phyloP scores from a whole-genome alignment of 2,329 filamentous ascomycete species.

The Pestalotiopsis sp. region DNA sequence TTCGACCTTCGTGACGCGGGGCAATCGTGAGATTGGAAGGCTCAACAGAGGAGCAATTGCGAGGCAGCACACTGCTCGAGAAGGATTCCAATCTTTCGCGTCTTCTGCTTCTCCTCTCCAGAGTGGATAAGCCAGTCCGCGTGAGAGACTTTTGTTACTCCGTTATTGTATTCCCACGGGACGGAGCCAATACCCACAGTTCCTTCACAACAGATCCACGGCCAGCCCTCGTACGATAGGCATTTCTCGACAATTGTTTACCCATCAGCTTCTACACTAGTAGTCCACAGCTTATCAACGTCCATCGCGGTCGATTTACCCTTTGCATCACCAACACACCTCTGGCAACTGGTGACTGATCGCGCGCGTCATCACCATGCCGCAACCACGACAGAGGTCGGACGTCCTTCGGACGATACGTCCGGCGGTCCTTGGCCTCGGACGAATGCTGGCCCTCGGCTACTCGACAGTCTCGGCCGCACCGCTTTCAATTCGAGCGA shows the following conservation, averaged over 20 bases:
- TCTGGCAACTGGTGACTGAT: neutral
- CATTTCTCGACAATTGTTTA: neutral
- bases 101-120: neutral
- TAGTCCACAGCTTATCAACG: neutral
- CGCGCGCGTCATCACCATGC: constrained; percentile 2
- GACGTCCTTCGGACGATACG: constrained; percentile 14
- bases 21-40: neutral
- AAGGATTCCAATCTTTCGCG: neutral
- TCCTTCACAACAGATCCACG: neutral
- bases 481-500: constrained; percentile 28
- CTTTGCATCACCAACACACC: neutral
- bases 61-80: neutral
- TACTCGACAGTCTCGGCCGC: constrained; percentile 15
- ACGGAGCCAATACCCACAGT: neutral
- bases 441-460: constrained; percentile 8
- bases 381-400: neutral
- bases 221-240: neutral
- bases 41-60: neutral
- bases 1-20: neutral
- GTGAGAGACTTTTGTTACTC: neutral
- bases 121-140: neutral
- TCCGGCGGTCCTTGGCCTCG: constrained; percentile 16
- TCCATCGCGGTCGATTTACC: neutral
- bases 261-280: neutral
- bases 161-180: neutral